Conservation (phyloP, 768 basidiomycete species). For the Rhodotorula toruloides region DNA sequence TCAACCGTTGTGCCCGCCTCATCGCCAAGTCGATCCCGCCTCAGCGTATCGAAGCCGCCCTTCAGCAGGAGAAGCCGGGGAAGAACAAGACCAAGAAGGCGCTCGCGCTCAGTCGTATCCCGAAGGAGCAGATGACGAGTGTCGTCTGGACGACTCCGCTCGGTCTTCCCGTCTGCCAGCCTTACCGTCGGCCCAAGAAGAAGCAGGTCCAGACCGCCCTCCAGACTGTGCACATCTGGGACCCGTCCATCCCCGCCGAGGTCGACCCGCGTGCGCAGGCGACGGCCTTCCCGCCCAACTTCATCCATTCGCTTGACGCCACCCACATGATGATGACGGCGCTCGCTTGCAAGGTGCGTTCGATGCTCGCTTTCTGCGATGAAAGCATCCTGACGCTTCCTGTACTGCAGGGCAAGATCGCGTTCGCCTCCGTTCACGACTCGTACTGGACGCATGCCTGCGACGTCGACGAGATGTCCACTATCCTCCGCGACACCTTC, state of each 20-base stretch:
- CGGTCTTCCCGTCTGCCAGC: conserved; percentile 93
- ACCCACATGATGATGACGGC: conserved; percentile 99
- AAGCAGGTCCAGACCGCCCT: conserved; percentile 70
- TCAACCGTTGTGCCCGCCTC: conserved; percentile 72
- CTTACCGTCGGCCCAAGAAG: conserved; percentile 75
- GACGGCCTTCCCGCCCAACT: conserved; percentile 97
- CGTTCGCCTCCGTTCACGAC: conserved; percentile 95
- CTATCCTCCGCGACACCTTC: conserved; percentile 84
- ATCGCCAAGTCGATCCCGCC: conserved; percentile 80
- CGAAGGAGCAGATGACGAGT: conserved; percentile 86
- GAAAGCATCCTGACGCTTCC: conserved; percentile 12
- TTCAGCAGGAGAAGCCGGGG: conserved; percentile 22
- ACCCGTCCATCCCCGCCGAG: conserved; percentile 69
- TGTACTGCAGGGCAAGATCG: conserved; percentile 61
- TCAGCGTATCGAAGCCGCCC: conserved; percentile 48
- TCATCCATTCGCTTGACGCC: conserved; percentile 93
- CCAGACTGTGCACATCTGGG: conserved; percentile 83
- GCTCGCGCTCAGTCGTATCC: conserved; percentile 50
- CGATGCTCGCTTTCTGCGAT: conserved; percentile 9
- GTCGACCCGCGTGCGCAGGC: conserved; percentile 84
- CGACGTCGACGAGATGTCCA: conserved; percentile 80
- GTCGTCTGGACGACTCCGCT: conserved; percentile 96
- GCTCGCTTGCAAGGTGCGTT: conserved; percentile 70
- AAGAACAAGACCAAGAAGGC: background rate
- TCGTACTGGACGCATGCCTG: conserved; percentile 98